Base-by-base conservation (phyloP, 164 flowering plant genomes). In the Liquidambar formosana region DNA sequence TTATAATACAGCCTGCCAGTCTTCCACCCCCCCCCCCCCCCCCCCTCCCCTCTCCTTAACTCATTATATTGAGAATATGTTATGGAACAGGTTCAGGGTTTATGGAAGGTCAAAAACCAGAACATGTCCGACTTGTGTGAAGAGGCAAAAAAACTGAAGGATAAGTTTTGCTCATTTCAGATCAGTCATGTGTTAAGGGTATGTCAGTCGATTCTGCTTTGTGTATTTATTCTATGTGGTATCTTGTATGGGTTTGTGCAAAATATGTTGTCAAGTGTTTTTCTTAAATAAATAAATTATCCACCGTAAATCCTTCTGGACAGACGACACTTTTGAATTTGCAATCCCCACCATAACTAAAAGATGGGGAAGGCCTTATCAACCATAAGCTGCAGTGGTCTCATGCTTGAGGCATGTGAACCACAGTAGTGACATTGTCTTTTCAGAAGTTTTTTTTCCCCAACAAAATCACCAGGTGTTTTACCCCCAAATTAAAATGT, bases 151-250 rank as follows among this genome's bases (percentile, higher is more conserved):
- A 73, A 70, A 65, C 85, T 94, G 76, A 85, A 71, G 81, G 69
- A 82, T 6, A 77, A 76, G 63, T 90, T 89, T 75, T 38, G 49
- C 6, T 92, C 89, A 0, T 88, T 89, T 64, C 44, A 88, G 79
- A 86, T 94, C 71, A 59, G 27, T 76, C 97, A 92, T 76, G 82
- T 94, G 67, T 64, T 77, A 22, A 83, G 97, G 90, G 97, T 92
- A 74, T 19, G 79, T 74, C 12, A 43, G 19, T 67, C 58, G 21
- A 48, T 45, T 43, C 23, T 57, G 8, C n/a, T 33, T 18, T 53
- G 11, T n/a, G 41, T 8, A 27, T 63, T 33, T 8, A 27, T 71
- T 64, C 14, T 48, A 1, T 18, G 64, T n/a, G 0, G 18, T 60
- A 64, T 21, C 27, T 62, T 16, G 26, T 54, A 8, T 44, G 18